Evolutionary conservation across 768 basidiomycete species (phyloP), one percentile per base, ranked within the genome.

Genomic region (Trametes meyenii): DNA sequence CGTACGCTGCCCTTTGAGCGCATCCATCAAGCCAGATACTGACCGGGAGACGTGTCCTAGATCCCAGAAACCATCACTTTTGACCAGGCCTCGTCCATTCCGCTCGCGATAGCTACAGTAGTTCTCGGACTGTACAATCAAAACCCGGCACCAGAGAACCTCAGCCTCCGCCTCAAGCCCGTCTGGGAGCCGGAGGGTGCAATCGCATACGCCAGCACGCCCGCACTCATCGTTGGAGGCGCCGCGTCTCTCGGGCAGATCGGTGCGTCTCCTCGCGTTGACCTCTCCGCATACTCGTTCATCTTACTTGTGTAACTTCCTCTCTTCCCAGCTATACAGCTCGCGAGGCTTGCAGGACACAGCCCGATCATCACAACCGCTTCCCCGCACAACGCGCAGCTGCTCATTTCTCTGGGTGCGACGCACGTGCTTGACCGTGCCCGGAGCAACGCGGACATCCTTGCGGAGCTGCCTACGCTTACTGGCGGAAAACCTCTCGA

Each of bases 81-180:
- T 57, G 73, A 73, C 13, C 26, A 72, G 33, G 76, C 72, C 0
- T 50, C 71, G 16, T 66, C 73, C 10, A 64, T 76, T n/a, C 74
- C 74, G 3, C 60, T 71, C 33, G 70, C 62, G 1, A 62, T 74
- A 21, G n/a, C 29, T 13, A 59, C 58, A 3, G 50, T n/a, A 4
- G 33, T 11, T 6, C 38, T 38, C 5, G 42, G 39, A 11, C 38
- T 59, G 6, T 59, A 42, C 39, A 36, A 49, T 11, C 50, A 52
- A 11, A 16, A 14, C 6, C 33, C 58, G 2, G 40, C 40, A 2
- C 39, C 58, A 1, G 33, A 35, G 10, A 44, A 43, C 48, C 40
- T 51, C 11, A 16, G 40, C 23, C 50, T 70, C 38, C 56, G 60
- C 16, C 36, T 42, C 13, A 53, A 53, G 51, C 55, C 59, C 21